Percentiles rank a stretch among this genome's conserved stretches.
phyloP scores from a whole-genome alignment of 2,329 filamentous ascomycete species.

The Trichoderma polysporum region DNA sequence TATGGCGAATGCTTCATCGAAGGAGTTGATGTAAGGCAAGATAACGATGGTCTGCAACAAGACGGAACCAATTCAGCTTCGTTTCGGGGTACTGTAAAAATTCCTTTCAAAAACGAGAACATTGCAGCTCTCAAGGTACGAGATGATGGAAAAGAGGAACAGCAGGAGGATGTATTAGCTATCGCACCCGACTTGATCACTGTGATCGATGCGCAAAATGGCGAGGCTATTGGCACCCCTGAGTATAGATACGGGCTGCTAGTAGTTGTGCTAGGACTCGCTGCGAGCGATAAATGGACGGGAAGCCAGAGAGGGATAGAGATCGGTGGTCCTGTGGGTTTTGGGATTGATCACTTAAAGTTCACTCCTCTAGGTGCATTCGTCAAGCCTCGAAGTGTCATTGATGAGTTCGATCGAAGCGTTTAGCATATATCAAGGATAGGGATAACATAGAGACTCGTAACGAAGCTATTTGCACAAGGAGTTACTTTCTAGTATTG shows the following conservation, averaged over 20 bases:
- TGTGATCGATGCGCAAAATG: slow-evolving; percentile 56
- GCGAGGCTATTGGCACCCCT: slow-evolving; percentile 55
- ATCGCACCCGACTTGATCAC: slow-evolving; percentile 58
- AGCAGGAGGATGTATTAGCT: slow-evolving; percentile 46
- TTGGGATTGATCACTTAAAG: slow-evolving; percentile 48
- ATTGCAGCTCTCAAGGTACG: slow-evolving; percentile 54
- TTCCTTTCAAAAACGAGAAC: slow-evolving; percentile 75
- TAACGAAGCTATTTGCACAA: too few species aligned
- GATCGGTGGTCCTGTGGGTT: slow-evolving; percentile 50
- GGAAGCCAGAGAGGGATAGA: slow-evolving; percentile 46
- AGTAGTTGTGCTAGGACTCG: slow-evolving; percentile 49
- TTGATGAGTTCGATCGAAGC: slow-evolving; percentile 46
- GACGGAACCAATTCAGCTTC: not conserved
- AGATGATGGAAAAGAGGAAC: slow-evolving; percentile 37
- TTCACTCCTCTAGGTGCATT: slow-evolving; percentile 51
- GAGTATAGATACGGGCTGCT: slow-evolving; percentile 56
- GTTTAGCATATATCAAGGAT: not conserved
- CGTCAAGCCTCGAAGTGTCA: slow-evolving; percentile 50
- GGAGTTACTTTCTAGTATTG: too few species aligned
- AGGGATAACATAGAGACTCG: too few species aligned
- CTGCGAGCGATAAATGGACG: slow-evolving; percentile 47
- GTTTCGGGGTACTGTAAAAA: slow-evolving; percentile 53
- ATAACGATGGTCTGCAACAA: slow-evolving; percentile 22
- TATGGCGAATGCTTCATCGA: slow-evolving; percentile 61
- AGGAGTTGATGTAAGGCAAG: slow-evolving; percentile 42